These are phyloP conservation scores for Laguncularia racemosa DNA, from an alignment of 345 rosid genomes.

Conservation along the genomic window DNA sequence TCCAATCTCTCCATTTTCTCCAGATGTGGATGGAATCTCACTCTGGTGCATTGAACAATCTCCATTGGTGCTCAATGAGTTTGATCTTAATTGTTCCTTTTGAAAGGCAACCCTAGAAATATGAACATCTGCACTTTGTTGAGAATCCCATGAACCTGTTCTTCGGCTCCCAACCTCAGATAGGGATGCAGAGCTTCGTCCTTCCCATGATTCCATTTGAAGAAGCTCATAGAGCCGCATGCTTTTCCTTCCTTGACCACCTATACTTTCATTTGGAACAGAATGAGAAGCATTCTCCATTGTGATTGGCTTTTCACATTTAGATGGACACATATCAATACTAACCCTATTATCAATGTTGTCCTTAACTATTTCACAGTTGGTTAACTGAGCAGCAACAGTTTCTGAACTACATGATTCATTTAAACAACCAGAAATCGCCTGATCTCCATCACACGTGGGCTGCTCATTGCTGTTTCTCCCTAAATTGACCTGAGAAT, in stretches of 20 bases:
- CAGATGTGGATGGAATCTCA: slow-evolving; percentile 75
- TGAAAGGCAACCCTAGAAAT: slow-evolving; percentile 14
- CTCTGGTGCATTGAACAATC: slow-evolving; percentile 27
- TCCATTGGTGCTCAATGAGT: slow-evolving; percentile 25
- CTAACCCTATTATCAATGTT: slow-evolving; percentile 22
- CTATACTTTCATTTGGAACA: slow-evolving; percentile 32
- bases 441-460: slow-evolving; percentile 24
- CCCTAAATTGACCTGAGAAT: slow-evolving; percentile 16
- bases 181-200: slow-evolving; percentile 18
- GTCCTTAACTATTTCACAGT: slow-evolving; percentile 46
- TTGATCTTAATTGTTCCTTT: slow-evolving; percentile 17
- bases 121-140: slow-evolving; percentile 19
- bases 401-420: slow-evolving; percentile 29
- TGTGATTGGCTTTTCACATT: slow-evolving; percentile 15
- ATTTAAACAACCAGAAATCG: slow-evolving; percentile 19
- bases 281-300: slow-evolving; percentile 23
- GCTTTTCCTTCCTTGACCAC: slow-evolving; percentile 59
- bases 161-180: slow-evolving; percentile 21
- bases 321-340: slow-evolving; percentile 14
- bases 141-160: slow-evolving; percentile 20
- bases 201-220: slow-evolving; percentile 59
- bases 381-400: slow-evolving; percentile 23
- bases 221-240: slow-evolving; percentile 84
- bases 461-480: slow-evolving; percentile 21
- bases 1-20: slow-evolving; percentile 47